phyloP scores from a whole-genome alignment of 805 yeast species.

The Metschnikowia similis region DNA sequence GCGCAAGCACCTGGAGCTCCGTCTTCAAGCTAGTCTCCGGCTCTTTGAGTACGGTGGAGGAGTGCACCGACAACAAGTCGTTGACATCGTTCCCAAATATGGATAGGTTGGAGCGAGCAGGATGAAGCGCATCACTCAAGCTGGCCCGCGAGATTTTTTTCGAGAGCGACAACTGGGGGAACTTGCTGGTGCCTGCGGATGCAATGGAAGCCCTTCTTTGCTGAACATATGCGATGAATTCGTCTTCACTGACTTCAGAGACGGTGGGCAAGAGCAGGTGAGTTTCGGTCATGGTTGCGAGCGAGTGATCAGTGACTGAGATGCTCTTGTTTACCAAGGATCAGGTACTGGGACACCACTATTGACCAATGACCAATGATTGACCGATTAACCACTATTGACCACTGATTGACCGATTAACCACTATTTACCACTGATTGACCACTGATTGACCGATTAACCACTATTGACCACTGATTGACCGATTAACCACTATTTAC shows the following conservation, averaged over 20 bases:
- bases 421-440: no score
- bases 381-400: no score
- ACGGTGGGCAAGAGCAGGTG: constrained; percentile 8
- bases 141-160: constrained; percentile 16
- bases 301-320: no score
- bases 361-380: no score
- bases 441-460: no score
- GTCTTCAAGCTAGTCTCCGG: constrained; percentile 38
- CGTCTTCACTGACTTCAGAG: constrained; percentile 29
- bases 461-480: no score
- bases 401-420: no score
- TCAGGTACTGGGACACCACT: no score
- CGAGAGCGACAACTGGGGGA: constrained; percentile 15
- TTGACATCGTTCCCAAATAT: constrained; percentile 1
- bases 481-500: no score
- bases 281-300: neutral
- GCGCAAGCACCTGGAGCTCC: constrained; percentile 37
- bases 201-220: constrained; percentile 37
- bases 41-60: constrained; percentile 23
- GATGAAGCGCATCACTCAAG: constrained; percentile 12
- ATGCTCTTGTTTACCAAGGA: no score
- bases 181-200: constrained; percentile 23
- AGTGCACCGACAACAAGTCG: constrained; percentile 25
- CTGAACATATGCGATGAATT: constrained; percentile 36
- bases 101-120: constrained; percentile 10